Evolutionary conservation across 441 rosid species (phyloP).

Genomic region (Jatropha multifida): DNA sequence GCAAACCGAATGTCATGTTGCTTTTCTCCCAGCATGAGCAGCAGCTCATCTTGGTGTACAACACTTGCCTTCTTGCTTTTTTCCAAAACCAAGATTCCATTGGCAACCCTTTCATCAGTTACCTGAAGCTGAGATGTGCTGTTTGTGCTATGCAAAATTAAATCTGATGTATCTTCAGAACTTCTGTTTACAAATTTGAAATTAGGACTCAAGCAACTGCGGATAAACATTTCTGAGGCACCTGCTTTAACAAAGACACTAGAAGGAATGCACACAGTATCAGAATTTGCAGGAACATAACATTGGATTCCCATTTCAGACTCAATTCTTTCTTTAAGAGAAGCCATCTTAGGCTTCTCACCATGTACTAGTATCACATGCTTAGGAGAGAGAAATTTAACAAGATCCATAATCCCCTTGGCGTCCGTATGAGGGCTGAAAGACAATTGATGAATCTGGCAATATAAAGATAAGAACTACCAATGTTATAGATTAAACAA

Average conservation of each 20-base stretch:
- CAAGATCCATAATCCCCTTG: slow-evolving; percentile 91
- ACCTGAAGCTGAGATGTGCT: slow-evolving; percentile 36
- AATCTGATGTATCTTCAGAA: slow-evolving; percentile 30
- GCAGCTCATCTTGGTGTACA: slow-evolving; percentile 79
- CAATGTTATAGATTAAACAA: neutral
- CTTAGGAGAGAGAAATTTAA: slow-evolving; percentile 76
- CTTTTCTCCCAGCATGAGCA: slow-evolving; percentile 43
- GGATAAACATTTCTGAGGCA: slow-evolving; percentile 63
- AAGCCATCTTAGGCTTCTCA: slow-evolving; percentile 83
- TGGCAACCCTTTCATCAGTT: slow-evolving; percentile 57
- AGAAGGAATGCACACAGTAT: slow-evolving; percentile 64
- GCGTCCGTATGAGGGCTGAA: slow-evolving; percentile 96
- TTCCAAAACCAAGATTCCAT: slow-evolving; percentile 60
- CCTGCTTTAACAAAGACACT: slow-evolving; percentile 54
- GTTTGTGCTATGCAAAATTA: slow-evolving; percentile 22
- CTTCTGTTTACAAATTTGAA: slow-evolving; percentile 48
- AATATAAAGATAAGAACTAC: slow-evolving; percentile 12
- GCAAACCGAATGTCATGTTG: slow-evolving; percentile 49
- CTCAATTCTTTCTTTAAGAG: slow-evolving; percentile 64
- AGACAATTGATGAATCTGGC: slow-evolving; percentile 87
- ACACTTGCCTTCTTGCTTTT: slow-evolving; percentile 56
- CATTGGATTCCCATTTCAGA: slow-evolving; percentile 71
- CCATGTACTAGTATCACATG: slow-evolving; percentile 88
- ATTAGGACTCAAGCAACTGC: slow-evolving; percentile 63
- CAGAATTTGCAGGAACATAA: slow-evolving; percentile 71